Evolutionary conservation across 345 rosid species (phyloP).

Genomic region (Populus davidiana): DNA sequence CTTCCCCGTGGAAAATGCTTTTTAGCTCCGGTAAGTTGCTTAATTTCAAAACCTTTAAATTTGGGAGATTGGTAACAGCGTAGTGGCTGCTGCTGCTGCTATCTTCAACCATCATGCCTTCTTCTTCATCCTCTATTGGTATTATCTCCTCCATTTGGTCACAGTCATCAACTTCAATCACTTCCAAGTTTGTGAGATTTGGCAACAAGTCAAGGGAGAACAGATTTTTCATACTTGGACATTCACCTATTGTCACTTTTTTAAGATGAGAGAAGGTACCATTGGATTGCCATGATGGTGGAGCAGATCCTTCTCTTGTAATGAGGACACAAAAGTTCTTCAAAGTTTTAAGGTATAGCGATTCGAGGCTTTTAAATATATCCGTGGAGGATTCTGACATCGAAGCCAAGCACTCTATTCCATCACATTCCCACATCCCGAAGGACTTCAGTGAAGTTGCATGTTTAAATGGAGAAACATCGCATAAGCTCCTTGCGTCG

Average conservation of each 20-base stretch:
- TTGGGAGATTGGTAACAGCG: conserved; percentile 4
- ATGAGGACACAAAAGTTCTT: not conserved
- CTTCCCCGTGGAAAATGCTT: conserved; percentile 1
- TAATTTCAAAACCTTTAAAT: not conserved
- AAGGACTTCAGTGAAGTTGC: not conserved
- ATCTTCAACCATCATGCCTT: not conserved
- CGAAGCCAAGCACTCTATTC: conserved; percentile 1
- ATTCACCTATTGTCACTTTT: rapidly evolving
- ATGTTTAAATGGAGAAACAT: conserved; percentile 1
- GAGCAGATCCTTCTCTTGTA: not conserved
- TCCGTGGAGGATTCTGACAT: not conserved
- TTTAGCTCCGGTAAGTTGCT: not conserved
- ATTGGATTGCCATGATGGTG: not conserved
- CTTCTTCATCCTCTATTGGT: not conserved
- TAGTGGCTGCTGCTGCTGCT: not conserved
- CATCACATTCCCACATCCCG: not conserved
- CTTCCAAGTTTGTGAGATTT: conserved; percentile 21
- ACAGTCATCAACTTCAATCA: not conserved
- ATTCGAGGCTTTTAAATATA: not conserved
- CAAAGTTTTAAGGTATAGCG: not conserved
- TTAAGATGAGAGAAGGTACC: conserved; percentile 2
- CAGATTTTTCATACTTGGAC: conserved; percentile 18
- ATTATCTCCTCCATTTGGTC: conserved; percentile 24
- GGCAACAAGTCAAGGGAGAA: conserved; percentile 1
- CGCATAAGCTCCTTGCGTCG: not conserved